Conservation (phyloP, 106 monocot species). For the Dioscorea zingiberensis region DNA sequence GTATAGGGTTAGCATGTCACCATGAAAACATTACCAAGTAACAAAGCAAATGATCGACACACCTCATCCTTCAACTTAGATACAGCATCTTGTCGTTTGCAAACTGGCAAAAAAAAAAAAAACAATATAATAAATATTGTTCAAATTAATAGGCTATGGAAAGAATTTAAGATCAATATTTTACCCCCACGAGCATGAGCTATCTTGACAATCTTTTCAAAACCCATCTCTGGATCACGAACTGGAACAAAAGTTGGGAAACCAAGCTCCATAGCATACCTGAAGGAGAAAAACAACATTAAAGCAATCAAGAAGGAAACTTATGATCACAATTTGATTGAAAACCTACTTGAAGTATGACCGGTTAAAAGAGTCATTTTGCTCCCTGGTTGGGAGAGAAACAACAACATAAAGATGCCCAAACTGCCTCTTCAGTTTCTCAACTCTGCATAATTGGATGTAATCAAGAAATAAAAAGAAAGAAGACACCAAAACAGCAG, state of each 20-base stretch:
- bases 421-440: slow-evolving; percentile 73
- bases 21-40: neutral
- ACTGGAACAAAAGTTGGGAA: slow-evolving; percentile 60
- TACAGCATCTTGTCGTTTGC: slow-evolving; percentile 50
- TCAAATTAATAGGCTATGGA: neutral
- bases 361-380: slow-evolving; percentile 78
- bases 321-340: neutral
- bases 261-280: slow-evolving; percentile 45
- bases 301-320: neutral
- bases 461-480: neutral
- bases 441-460: slow-evolving; percentile 36
- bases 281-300: slow-evolving; percentile 5
- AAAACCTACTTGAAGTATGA: slow-evolving; percentile 65
- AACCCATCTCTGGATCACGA: slow-evolving; percentile 73
- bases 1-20: neutral
- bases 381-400: slow-evolving; percentile 67
- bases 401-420: slow-evolving; percentile 77
- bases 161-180: neutral
- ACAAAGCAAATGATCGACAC: neutral
- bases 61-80: slow-evolving; percentile 70
- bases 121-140: neutral
- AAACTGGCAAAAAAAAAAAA: slow-evolving; percentile 35
- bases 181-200: slow-evolving; percentile 70
- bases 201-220: slow-evolving; percentile 77
- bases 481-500: neutral